Base-by-base conservation (phyloP, 1,284 basidiomycete genomes). In the Psilocybe mexicana region DNA sequence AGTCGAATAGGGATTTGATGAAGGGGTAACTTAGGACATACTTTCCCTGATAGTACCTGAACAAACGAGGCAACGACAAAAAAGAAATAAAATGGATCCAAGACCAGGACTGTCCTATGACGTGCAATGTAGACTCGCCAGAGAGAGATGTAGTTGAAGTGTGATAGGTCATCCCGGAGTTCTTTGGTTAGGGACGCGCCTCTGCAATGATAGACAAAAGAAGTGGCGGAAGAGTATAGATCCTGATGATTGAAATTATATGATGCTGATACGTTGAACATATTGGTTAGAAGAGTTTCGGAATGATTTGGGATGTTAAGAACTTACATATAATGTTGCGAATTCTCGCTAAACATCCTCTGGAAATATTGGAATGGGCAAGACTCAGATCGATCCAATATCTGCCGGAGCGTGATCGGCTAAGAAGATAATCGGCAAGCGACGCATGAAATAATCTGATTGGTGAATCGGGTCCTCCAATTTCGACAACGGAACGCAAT, bases 381-480 rank as follows among this genome's bases (percentile, higher is more conserved):
- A 38, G 26, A 23, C 40, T 40, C 30, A 54, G 11, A 45, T 58
- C 52, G 18, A 58, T 38, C 25, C 10, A 46, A 23, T 49, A 58
- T 25, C 35, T 50, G 10, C 42, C 46, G 2, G 57, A 58, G 6
- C 57, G 52, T n/a, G 33, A 35, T 1, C 11, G 18, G 23, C 54
- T 43, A 24, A 54, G 47, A 2, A 58, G 43, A 33, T 50, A 58
- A 43, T 58, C 57, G 11, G 48, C 40, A 12, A 58, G 33, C 2
- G 57, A 58, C 23, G 57, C 57, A 33, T 54, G 57, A 12, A 50
- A 35, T 10, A 54, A 49, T 42, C 54, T 49, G 6, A 58, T 50
- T 8, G 57, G 52, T 1, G 49, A 30, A 54, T 54, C 33, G 1
- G 40, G 46, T 23, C 47, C 52, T 25, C 42, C 47, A 1, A 58